A percentile compares a stretch with the other conserved stretches of the same genome.
phyloP scores from a whole-genome alignment of 306 rosid species.

The Alnus rubra region DNA sequence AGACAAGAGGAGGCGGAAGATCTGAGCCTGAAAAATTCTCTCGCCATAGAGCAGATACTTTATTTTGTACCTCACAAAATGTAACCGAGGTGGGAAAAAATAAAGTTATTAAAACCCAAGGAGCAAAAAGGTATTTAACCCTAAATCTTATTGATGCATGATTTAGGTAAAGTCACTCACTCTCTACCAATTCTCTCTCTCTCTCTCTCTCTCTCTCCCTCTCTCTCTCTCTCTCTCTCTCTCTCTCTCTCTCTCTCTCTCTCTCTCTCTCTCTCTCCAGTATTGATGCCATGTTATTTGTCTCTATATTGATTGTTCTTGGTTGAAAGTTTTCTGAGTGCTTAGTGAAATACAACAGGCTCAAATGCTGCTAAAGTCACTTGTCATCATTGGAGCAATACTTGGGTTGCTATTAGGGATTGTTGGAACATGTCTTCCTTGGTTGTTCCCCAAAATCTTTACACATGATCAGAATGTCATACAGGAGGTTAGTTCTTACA shows the following conservation, averaged over 20 bases:
- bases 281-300: not conserved
- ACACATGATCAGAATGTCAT: conserved; percentile 73
- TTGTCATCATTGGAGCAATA: conserved; percentile 61
- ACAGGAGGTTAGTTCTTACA: conserved; percentile 61
- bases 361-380: conserved; percentile 71
- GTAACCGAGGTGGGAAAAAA: too few species aligned
- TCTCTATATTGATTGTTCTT: not conserved
- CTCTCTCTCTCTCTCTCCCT: too few species aligned
- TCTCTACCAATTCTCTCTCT: not conserved
- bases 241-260: too few species aligned
- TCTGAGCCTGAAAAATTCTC: conserved; percentile 70
- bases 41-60: conserved; percentile 77
- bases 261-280: not conserved
- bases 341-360: conserved; percentile 52
- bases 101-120: too few species aligned
- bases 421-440: conserved; percentile 72
- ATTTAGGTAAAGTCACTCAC: not conserved
- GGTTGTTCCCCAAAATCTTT: conserved; percentile 75
- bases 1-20: conserved; percentile 94
- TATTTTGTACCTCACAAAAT: too few species aligned
- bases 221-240: too few species aligned
- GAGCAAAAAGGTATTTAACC: too few species aligned
- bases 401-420: conserved; percentile 66
- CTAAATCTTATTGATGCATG: not conserved
- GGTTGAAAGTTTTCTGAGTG: conserved; percentile 26